Percentiles rank a stretch among this genome's conserved stretches.
phyloP scores from a whole-genome alignment of 176 grass and related monocot species.

The Lolium multiflorum region DNA sequence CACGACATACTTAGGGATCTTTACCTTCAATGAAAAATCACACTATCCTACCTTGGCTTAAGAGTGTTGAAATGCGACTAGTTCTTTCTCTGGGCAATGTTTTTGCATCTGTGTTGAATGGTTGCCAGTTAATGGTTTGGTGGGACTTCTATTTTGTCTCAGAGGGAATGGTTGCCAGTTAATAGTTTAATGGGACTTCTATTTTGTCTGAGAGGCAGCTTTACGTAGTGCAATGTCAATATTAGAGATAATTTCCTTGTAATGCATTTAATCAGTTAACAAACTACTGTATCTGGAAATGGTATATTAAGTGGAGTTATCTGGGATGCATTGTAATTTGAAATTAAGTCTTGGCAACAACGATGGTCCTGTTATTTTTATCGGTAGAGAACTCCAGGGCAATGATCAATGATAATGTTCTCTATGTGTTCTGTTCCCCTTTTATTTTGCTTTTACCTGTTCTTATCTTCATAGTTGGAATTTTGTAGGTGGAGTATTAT shows the following conservation, averaged over 20 bases:
- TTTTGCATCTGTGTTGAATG: slow-evolving; percentile 10
- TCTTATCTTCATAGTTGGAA: slow-evolving; percentile 26
- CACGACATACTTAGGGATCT: background rate
- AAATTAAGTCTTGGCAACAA: slow-evolving; percentile 12
- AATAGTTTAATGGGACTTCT: too few species aligned
- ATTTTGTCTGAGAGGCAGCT: background rate
- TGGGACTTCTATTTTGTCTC: background rate
- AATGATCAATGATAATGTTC: background rate
- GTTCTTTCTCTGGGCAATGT: slow-evolving; percentile 1
- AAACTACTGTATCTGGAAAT: background rate
- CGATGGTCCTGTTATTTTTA: background rate
- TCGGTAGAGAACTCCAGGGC: background rate
- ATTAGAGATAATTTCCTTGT: too few species aligned
- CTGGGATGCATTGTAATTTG: background rate
- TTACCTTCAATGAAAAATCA: slow-evolving; percentile 15
- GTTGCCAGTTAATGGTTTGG: background rate
- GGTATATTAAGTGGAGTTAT: background rate
- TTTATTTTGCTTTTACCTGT: slow-evolving; percentile 6
- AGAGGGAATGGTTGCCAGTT: too few species aligned
- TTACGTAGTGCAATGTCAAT: background rate
- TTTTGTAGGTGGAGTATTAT: slow-evolving; percentile 93
- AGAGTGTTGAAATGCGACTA: background rate
- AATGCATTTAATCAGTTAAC: slow-evolving; percentile 3
- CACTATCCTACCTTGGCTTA: slow-evolving; percentile 15
- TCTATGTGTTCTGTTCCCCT: background rate